A percentile compares a stretch with the other conserved stretches of the same genome.
phyloP scores from a whole-genome alignment of 225 moss, liverwort and hornwort genomes.

The Bryum argenteum region DNA sequence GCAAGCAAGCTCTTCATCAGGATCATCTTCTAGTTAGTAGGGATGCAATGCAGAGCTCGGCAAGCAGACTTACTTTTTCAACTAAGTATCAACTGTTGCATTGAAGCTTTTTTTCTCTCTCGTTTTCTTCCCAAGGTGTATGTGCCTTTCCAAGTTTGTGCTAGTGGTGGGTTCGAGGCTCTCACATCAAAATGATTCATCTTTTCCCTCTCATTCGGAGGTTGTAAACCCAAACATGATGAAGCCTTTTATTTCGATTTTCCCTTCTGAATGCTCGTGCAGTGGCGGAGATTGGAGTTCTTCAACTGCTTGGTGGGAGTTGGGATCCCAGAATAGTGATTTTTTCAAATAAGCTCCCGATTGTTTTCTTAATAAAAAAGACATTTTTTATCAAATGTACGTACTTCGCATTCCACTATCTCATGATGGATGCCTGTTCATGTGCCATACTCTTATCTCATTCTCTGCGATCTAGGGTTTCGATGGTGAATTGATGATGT shows the following conservation, averaged over 20 bases:
- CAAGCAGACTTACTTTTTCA: background rate
- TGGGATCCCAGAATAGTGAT: background rate
- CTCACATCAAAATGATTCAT: no score
- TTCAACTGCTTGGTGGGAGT: constrained; percentile 14
- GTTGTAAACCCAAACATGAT: background rate
- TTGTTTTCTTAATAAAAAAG: background rate
- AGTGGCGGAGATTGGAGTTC: background rate
- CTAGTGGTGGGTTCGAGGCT: background rate
- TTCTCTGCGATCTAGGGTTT: no score
- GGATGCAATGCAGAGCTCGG: background rate
- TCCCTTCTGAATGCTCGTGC: background rate
- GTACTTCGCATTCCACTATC: no score
- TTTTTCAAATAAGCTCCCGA: background rate
- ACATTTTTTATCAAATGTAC: background rate
- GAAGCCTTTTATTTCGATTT: background rate
- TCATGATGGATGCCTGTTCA: no score
- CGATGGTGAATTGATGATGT: no score
- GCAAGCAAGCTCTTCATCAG: constrained; percentile 13
- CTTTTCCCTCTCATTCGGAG: background rate
- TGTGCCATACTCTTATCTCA: no score
- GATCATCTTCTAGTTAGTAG: background rate
- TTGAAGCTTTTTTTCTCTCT: background rate
- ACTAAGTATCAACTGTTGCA: background rate
- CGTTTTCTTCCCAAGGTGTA: background rate
- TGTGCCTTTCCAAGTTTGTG: background rate